These are phyloP conservation scores for Brassica incana DNA, from an alignment of 345 rosid genomes.

Conservation along the genomic window DNA sequence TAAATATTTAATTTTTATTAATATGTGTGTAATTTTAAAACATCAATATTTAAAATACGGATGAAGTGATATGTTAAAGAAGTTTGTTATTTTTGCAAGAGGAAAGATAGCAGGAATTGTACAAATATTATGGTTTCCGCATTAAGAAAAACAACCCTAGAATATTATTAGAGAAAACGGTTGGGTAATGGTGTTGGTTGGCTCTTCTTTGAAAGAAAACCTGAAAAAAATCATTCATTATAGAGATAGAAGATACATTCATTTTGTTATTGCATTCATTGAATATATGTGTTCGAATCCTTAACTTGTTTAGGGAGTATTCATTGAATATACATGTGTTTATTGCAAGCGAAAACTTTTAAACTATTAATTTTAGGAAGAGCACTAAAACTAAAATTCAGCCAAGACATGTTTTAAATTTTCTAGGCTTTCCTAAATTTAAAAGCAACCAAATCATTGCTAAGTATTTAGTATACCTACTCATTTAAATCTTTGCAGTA, in stretches of 20 bases:
- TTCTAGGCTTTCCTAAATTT: not conserved
- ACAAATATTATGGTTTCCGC: too few species aligned
- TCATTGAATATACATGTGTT: not conserved
- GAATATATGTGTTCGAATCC: not conserved
- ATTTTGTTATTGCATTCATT: not conserved
- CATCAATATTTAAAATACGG: too few species aligned
- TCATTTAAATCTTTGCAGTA: not conserved
- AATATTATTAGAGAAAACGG: too few species aligned
- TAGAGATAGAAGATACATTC: not conserved
- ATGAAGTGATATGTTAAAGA: too few species aligned
- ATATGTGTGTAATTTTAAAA: too few species aligned
- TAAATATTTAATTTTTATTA: too few species aligned
- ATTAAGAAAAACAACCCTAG: too few species aligned
- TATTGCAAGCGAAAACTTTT: not conserved
- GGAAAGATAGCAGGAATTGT: too few species aligned
- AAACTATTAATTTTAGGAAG: not conserved
- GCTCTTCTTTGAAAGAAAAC: not conserved
- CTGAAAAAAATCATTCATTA: not conserved
- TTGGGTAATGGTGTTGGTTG: too few species aligned
- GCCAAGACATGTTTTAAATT: not conserved
- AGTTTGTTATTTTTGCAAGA: too few species aligned
- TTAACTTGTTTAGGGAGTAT: not conserved
- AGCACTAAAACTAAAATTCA: not conserved
- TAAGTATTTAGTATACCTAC: not conserved
- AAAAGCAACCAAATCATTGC: not conserved